Base-by-base conservation (phyloP, 2,329 filamentous ascomycete species). In the Arachnomyces sp. region DNA sequence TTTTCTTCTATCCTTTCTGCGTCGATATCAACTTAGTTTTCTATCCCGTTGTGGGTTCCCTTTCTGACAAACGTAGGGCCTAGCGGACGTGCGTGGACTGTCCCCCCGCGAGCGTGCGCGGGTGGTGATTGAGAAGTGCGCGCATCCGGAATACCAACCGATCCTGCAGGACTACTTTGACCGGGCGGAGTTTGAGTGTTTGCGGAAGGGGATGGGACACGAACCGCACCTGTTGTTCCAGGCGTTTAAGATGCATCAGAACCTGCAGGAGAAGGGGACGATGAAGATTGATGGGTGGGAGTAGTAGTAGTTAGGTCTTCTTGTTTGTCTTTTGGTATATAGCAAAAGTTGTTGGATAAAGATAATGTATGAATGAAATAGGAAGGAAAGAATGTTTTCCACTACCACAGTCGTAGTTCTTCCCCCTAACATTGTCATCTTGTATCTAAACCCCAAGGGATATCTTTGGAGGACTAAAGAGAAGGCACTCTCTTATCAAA, bases 171-270 rank as follows among this genome's bases (percentile, higher is more conserved):
- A 85, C 56, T 94, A 94, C 70, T 82, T 89, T 49, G 80, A 89
- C 50, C 84, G 84, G 63, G 87, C 88, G 29, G 88, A 94, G 68
- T 86, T 75, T 55, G 85, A 93, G 68, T 92, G 86, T 60, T 65
- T 93, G 62, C 77, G 74, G 62, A 90, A 87, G 74, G 88, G 86
- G 14, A 86, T 82, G 86, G 86, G 86, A 14, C 87, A 94, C 64
- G 84, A 94, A 73, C 88, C 88, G 17, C 87, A 94, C 63, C 67
- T 93, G 59, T 71, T 94, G 47, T 93, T 81, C 74, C 84, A 93
- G 66, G 73, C 75, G 34, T 94, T 94, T 61, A 86, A 93, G 63
- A 85, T 94, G 80, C 88, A 94, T 68, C 82, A 82, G 73, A 84
- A 87, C 48, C 65, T 94, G 44, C 68, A 78, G 43, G 82, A 89